Conservation (phyloP, 106 monocot genomes). For the Agapanthus africanus region DNA sequence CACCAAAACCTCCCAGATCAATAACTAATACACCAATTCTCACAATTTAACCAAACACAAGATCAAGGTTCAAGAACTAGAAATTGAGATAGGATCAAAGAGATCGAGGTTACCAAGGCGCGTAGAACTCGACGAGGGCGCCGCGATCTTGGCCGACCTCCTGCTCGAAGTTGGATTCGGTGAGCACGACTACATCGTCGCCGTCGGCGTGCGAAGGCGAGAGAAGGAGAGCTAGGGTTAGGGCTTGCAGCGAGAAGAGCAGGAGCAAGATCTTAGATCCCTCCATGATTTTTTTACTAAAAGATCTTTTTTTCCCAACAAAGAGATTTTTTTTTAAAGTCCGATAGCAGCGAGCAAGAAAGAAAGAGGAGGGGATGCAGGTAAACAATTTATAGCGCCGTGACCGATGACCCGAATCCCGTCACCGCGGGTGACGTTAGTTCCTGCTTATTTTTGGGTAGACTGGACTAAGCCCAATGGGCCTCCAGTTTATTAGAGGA, state of each 20-base stretch:
- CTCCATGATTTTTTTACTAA: too few species aligned
- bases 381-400: too few species aligned
- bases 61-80: neutral
- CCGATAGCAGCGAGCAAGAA: too few species aligned
- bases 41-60: neutral
- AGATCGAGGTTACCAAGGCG: conserved; percentile 58
- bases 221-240: conserved; percentile 28
- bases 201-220: conserved; percentile 37
- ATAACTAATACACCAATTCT: neutral
- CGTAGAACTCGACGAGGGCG: conserved; percentile 98
- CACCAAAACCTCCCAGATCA: neutral
- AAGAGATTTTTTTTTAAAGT: too few species aligned
- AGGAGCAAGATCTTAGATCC: conserved; percentile 13
- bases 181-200: conserved; percentile 57
- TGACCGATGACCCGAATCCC: too few species aligned
- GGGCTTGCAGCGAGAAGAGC: conserved; percentile 5
- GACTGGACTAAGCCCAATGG: too few species aligned
- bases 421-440: too few species aligned
- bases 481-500: too few species aligned
- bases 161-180: conserved; percentile 81
- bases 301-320: too few species aligned
- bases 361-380: too few species aligned
- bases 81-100: neutral
- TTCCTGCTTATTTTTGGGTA: too few species aligned
- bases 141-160: conserved; percentile 95